Evolutionary conservation across 2,329 filamentous ascomycete genomes (phyloP).

Genomic region (Thelonectria discophora): DNA sequence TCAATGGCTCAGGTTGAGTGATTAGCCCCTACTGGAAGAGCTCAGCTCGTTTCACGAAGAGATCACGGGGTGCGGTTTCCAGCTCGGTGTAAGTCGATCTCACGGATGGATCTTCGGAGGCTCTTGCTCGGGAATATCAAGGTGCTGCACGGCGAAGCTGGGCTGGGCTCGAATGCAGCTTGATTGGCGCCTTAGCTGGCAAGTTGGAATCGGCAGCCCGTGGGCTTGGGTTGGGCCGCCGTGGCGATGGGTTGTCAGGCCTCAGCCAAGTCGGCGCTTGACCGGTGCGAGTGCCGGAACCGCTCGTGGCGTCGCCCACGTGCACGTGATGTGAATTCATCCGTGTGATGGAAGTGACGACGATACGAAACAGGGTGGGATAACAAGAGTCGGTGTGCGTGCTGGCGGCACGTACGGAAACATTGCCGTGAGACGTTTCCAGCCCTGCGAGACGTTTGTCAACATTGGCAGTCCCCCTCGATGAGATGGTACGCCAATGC

Average conservation of each 20-base stretch:
- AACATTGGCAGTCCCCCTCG: too few species aligned
- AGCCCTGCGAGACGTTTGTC: constrained; percentile 28
- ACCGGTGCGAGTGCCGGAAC: constrained; percentile 24
- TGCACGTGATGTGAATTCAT: constrained; percentile 31
- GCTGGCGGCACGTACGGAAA: constrained; percentile 26
- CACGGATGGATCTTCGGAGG: constrained; percentile 3
- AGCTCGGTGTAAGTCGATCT: not conserved
- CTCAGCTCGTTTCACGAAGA: not conserved
- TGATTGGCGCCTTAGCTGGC: constrained; percentile 2
- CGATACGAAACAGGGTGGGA: constrained; percentile 31
- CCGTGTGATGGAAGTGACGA: constrained; percentile 11
- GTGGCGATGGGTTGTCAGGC: constrained; percentile 23
- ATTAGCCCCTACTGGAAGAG: not conserved
- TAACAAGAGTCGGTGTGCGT: constrained; percentile 41
- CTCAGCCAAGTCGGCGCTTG: constrained; percentile 24
- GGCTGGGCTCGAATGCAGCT: constrained; percentile 13
- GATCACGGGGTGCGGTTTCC: not conserved
- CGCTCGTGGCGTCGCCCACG: constrained; percentile 25
- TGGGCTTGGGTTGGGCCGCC: constrained; percentile 28
- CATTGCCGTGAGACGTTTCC: constrained; percentile 25
- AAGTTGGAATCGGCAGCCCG: not conserved
- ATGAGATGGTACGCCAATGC: too few species aligned
- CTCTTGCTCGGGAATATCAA: not conserved
- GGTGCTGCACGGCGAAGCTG: constrained; percentile 10
- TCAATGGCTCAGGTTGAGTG: constrained; percentile 1